Evolutionary conservation across 257 asterid genomes (phyloP).

Genomic region (Nicotiana sylvestris): DNA sequence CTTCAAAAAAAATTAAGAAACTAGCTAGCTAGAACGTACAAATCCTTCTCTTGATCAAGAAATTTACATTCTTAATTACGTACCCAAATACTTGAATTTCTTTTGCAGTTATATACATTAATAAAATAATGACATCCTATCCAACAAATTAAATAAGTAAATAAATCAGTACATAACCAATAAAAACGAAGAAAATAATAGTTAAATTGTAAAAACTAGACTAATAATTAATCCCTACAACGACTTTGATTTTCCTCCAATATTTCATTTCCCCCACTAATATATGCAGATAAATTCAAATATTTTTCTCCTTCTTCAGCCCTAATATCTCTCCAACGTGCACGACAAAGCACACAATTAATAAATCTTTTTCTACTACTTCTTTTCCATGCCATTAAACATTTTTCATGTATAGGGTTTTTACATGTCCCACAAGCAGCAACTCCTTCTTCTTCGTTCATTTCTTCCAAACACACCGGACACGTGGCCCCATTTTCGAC

Average conservation of each 20-base stretch:
- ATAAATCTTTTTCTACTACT: conserved; percentile 62
- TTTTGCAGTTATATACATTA: too few relatives aligned
- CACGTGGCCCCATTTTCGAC: conserved; percentile 54
- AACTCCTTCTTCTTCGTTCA: conserved; percentile 58
- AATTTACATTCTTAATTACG: too few relatives aligned
- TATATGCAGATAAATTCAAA: conserved; percentile 71
- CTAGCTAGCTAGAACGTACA: too few relatives aligned
- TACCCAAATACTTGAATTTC: too few relatives aligned
- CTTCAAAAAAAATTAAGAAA: too few relatives aligned
- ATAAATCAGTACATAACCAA: too few relatives aligned
- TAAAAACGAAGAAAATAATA: too few relatives aligned
- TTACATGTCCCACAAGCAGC: conserved; percentile 74
- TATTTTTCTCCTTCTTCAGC: conserved; percentile 60
- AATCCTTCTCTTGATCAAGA: too few relatives aligned
- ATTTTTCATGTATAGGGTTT: conserved; percentile 75
- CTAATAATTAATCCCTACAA: background rate
- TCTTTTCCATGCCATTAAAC: conserved; percentile 81
- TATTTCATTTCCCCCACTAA: conserved; percentile 25
- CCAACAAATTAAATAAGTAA: too few relatives aligned
- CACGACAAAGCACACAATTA: conserved; percentile 91
- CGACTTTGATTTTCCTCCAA: background rate
- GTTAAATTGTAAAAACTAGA: too few relatives aligned
- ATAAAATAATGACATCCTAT: too few relatives aligned
- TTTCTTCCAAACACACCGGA: conserved; percentile 95
- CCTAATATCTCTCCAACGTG: conserved; percentile 65